A percentile compares a stretch with the other conserved stretches of the same genome.
phyloP scores from a whole-genome alignment of 805 yeast species.

The Saturnispora sekii region DNA sequence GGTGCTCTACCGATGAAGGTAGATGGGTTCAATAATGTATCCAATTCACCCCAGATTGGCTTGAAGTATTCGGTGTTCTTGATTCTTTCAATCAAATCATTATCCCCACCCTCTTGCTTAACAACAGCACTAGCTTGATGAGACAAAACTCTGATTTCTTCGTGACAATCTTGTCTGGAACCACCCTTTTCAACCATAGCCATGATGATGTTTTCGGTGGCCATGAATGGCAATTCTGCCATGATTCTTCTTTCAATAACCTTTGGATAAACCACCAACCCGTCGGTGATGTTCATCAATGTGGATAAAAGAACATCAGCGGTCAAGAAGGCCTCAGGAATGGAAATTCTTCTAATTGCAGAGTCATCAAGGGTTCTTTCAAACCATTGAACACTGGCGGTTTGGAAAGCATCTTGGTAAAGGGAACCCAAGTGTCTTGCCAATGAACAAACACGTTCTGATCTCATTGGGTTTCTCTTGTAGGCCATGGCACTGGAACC shows the following conservation, averaged over 20 bases:
- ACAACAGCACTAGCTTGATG: conserved; percentile 97
- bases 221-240: conserved; percentile 97
- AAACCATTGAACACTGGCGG: conserved; percentile 98
- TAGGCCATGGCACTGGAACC: conserved; percentile 99
- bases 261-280: conserved; percentile 96
- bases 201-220: conserved; percentile 98
- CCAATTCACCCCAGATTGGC: conserved; percentile 85
- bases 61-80: conserved; percentile 67
- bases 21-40: conserved; percentile 71
- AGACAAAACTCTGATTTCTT: conserved; percentile 89
- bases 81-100: conserved; percentile 87
- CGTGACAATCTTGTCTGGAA: conserved; percentile 97
- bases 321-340: conserved; percentile 94
- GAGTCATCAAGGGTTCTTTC: conserved; percentile 98
- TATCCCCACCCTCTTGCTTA: conserved; percentile 97
- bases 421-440: conserved; percentile 91
- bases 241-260: conserved; percentile 94
- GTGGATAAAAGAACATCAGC: conserved; percentile 90
- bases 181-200: conserved; percentile 99
- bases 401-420: conserved; percentile 88
- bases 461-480: conserved; percentile 99
- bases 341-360: conserved; percentile 92
- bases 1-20: conserved; percentile 99
- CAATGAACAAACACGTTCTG: conserved; percentile 97
- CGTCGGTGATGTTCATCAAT: conserved; percentile 83